A percentile compares a stretch with the other conserved stretches of the same genome.
phyloP scores from a whole-genome alignment of 2,329 filamentous ascomycete species.

The Chaetomium globosum region DNA sequence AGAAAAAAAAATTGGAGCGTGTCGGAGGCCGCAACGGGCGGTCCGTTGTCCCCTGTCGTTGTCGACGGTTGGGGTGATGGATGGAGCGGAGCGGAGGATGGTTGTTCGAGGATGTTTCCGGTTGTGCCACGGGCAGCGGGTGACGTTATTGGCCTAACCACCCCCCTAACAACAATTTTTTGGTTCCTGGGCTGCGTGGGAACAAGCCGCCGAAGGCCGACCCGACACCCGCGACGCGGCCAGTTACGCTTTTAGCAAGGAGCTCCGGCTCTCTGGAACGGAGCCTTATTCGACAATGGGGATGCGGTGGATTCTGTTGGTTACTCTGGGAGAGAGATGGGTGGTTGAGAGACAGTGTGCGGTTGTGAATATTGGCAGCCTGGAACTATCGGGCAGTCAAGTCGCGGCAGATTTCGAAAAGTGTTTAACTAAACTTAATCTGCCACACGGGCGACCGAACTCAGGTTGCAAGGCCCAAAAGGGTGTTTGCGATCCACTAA shows the following conservation, averaged over 20 bases:
- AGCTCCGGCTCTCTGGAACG: conserved; percentile 8
- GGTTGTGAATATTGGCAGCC: background rate
- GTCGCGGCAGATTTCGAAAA: conserved; percentile 4
- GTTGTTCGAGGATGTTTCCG: conserved; percentile 21
- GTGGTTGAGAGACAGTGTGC: background rate
- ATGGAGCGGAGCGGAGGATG: conserved; percentile 12
- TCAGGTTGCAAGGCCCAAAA: conserved; percentile 6
- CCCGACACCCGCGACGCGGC: conserved; percentile 4
- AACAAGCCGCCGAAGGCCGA: conserved; percentile 18
- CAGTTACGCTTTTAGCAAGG: background rate
- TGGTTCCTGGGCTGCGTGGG: conserved; percentile 14
- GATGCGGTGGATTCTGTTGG: background rate
- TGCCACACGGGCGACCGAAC: conserved; percentile 16
- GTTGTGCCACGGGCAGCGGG: conserved; percentile 20
- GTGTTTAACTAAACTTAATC: background rate
- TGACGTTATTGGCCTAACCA: conserved; percentile 31
- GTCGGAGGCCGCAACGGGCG: conserved; percentile 28
- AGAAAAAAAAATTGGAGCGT: background rate
- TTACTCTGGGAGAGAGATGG: background rate
- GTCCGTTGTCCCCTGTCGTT: conserved; percentile 21
- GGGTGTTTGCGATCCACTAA: conserved; percentile 19
- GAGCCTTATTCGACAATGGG: conserved; percentile 8
- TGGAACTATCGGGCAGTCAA: background rate
- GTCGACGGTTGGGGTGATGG: conserved; percentile 11
- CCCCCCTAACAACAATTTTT: conserved; percentile 31